These are phyloP conservation scores for Yarrowia sp. DNA, from an alignment of 805 yeast genomes.

Conservation along the genomic window DNA sequence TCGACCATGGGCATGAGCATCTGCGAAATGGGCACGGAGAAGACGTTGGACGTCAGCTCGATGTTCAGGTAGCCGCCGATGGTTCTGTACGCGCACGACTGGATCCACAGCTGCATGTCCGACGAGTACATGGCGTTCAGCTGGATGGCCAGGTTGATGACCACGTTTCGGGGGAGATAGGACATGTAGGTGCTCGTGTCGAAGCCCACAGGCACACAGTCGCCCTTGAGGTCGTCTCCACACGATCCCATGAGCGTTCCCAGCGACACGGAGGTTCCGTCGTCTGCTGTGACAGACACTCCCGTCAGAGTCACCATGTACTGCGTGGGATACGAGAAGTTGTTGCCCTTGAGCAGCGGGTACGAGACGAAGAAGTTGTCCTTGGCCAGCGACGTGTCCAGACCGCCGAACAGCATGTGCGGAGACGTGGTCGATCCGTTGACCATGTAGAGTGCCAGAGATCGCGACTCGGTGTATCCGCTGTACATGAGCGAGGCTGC, in stretches of 20 bases:
- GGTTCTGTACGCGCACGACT: conserved; percentile 31
- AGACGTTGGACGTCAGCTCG: conserved; percentile 29
- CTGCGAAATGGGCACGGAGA: conserved; percentile 31
- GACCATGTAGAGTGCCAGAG: conserved; percentile 11
- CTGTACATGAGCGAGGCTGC: not conserved
- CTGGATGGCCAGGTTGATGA: conserved; percentile 34
- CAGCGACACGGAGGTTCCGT: conserved; percentile 2
- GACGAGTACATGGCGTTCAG: conserved; percentile 32
- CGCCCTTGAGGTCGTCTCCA: not conserved
- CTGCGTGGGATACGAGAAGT: conserved; percentile 19
- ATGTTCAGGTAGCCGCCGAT: conserved; percentile 31
- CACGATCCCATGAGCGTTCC: not conserved
- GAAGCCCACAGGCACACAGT: conserved; percentile 31
- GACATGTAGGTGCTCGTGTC: conserved; percentile 31
- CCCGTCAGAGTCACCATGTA: conserved; percentile 19
- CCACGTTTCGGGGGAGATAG: conserved; percentile 31
- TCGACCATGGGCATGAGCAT: conserved; percentile 30
- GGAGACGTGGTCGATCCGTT: conserved; percentile 20
- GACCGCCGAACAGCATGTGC: conserved; percentile 22
- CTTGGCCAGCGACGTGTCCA: conserved; percentile 8
- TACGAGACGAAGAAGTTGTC: conserved; percentile 24
- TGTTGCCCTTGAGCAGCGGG: conserved; percentile 10
- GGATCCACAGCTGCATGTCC: conserved; percentile 32
- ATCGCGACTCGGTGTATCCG: conserved; percentile 21
- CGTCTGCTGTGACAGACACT: conserved; percentile 1